These are phyloP conservation scores for Trichosporon inkin DNA, from an alignment of 1,284 basidiomycete genomes.

Conservation along the genomic window DNA sequence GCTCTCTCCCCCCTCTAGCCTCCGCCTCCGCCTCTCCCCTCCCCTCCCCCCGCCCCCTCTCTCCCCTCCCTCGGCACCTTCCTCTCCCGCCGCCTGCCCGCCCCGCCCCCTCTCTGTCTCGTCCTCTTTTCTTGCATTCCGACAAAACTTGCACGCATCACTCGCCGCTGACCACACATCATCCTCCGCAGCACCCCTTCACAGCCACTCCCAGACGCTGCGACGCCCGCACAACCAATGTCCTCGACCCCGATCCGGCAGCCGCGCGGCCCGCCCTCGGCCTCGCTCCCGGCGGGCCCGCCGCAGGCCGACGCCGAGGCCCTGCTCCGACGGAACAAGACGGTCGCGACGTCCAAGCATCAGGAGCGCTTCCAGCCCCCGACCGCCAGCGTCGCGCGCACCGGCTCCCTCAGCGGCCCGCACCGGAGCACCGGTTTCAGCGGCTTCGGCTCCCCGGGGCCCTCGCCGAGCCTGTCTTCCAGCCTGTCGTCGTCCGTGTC, in stretches of 20 bases:
- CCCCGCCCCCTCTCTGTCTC: no score
- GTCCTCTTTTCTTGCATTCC: background rate
- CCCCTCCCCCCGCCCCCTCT: background rate
- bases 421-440: conserved; percentile 9
- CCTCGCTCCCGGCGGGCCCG: conserved; percentile 26
- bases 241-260: conserved; percentile 41
- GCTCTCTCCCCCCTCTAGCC: no score
- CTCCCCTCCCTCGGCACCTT: no score
- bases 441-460: background rate
- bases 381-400: background rate
- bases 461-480: conserved; percentile 1
- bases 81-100: background rate
- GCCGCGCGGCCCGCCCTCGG: conserved; percentile 41
- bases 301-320: conserved; percentile 38
- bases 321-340: conserved; percentile 36
- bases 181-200: background rate
- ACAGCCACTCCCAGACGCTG: background rate
- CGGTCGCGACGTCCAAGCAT: conserved; percentile 28
- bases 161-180: background rate
- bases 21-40: background rate
- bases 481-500: conserved; percentile 9
- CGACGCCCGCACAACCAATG: conserved; percentile 14
- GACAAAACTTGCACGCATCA: background rate
- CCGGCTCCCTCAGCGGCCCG: conserved; percentile 14
- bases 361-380: conserved; percentile 15